phyloP scores from a whole-genome alignment of 1,284 basidiomycete species.

The Dichomitus squalens region DNA sequence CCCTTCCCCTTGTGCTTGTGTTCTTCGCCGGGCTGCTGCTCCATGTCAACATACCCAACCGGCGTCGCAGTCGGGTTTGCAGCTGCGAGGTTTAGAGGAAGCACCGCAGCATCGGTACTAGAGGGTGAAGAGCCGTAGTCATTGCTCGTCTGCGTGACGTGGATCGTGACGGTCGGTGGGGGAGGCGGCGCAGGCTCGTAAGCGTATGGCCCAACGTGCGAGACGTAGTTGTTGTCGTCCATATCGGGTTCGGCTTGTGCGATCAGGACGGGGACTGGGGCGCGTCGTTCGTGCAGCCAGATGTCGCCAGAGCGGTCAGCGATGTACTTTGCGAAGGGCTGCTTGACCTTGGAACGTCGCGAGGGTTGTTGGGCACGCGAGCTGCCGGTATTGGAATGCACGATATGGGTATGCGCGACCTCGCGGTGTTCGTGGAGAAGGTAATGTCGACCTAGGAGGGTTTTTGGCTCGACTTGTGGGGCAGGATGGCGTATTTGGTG shows the following conservation, averaged over 20 bases:
- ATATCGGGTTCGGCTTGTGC: not conserved
- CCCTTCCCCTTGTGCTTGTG: slow-evolving; percentile 8
- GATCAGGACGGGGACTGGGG: not conserved
- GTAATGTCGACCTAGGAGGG: slow-evolving; percentile 25
- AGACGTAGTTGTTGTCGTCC: slow-evolving; percentile 13
- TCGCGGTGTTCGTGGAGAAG: slow-evolving; percentile 16
- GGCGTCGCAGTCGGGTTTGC: not conserved
- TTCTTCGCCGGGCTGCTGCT: not conserved
- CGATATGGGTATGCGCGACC: not conserved
- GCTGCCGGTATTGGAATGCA: not conserved
- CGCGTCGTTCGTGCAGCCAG: slow-evolving; percentile 7
- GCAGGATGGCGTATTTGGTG: not conserved
- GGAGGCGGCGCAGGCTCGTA: slow-evolving; percentile 4
- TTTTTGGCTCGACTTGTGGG: slow-evolving; percentile 9
- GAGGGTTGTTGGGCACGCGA: not conserved
- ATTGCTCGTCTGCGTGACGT: not conserved
- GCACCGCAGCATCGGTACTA: not conserved
- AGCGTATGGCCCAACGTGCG: slow-evolving; percentile 14
- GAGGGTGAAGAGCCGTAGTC: not conserved
- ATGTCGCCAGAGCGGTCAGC: slow-evolving; percentile 16
- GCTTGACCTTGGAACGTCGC: slow-evolving; percentile 6
- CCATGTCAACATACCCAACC: not conserved
- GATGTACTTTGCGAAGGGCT: slow-evolving; percentile 19
- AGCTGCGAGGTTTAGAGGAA: not conserved
- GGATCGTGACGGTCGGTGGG: not conserved